A percentile compares a stretch with the other conserved stretches of the same genome.
These are phyloP conservation scores for Closterium sp. DNA, from an alignment of 139 green algal genomes.

Conservation along the genomic window DNA sequence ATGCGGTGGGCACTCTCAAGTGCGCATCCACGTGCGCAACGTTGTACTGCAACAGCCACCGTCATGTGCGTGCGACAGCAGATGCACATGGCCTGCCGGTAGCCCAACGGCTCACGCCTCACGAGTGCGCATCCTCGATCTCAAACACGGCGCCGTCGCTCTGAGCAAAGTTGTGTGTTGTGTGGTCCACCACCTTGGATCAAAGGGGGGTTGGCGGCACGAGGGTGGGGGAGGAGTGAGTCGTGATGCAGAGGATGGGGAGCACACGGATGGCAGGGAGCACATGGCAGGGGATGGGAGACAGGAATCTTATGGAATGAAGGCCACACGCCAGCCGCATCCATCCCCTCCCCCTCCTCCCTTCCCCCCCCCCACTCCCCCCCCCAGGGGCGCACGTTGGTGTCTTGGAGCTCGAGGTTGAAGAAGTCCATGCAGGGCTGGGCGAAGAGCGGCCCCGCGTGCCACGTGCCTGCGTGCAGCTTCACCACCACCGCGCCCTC, in stretches of 20 bases:
- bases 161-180: slow-evolving; percentile 37
- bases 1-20: too few species aligned
- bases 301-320: not conserved
- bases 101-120: not conserved
- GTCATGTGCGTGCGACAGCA: too few species aligned
- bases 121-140: not conserved
- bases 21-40: too few species aligned
- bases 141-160: slow-evolving; percentile 41
- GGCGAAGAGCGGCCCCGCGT: slow-evolving; percentile 74
- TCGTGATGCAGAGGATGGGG: too few species aligned
- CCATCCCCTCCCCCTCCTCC: too few species aligned
- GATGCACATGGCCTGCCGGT: not conserved
- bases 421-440: slow-evolving; percentile 79
- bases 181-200: slow-evolving; percentile 44
- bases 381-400: slow-evolving; percentile 67
- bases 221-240: too few species aligned
- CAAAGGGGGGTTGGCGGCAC: not conserved
- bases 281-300: not conserved
- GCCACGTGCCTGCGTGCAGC: slow-evolving; percentile 75
- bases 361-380: not conserved
- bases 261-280: not conserved
- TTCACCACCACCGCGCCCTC: slow-evolving; percentile 65
- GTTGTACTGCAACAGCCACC: too few species aligned
- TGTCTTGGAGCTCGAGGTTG: slow-evolving; percentile 93
- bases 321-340: not conserved